Percentiles rank a stretch among this genome's conserved stretches.
These are phyloP conservation scores for Fusarium nygamai DNA, from an alignment of 2,329 filamentous ascomycete genomes.

Conservation along the genomic window DNA sequence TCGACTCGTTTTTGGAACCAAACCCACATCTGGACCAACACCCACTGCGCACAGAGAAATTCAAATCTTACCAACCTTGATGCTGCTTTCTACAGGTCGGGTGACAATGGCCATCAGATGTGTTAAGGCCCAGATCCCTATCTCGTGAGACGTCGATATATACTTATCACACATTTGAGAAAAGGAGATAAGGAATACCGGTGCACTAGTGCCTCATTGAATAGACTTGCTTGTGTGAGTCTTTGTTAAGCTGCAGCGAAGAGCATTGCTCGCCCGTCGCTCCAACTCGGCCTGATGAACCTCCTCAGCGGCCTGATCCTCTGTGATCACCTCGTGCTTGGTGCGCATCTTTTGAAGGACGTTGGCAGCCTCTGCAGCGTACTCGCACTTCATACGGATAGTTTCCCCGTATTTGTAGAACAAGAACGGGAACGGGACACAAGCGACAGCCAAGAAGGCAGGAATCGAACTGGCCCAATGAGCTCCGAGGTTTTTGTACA, in stretches of 20 bases:
- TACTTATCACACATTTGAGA: neutral
- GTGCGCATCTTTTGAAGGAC: slow-evolving; percentile 61
- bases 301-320: slow-evolving; percentile 43
- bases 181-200: neutral
- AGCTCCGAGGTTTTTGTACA: slow-evolving; percentile 70
- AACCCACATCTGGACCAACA: neutral
- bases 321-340: slow-evolving; percentile 43
- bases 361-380: slow-evolving; percentile 71
- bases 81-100: neutral
- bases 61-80: neutral
- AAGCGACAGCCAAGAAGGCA: slow-evolving; percentile 77
- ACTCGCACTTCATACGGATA: slow-evolving; percentile 76
- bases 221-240: slow-evolving; percentile 4
- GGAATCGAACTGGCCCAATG: slow-evolving; percentile 81
- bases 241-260: slow-evolving; percentile 32
- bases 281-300: slow-evolving; percentile 41
- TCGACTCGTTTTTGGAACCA: neutral
- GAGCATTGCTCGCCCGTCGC: slow-evolving; percentile 37
- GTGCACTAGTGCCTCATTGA: neutral
- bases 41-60: neutral
- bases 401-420: slow-evolving; percentile 76
- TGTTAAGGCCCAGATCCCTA: neutral
- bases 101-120: neutral
- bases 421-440: slow-evolving; percentile 78
- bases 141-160: neutral